phyloP scores from a whole-genome alignment of 2,329 filamentous ascomycete species.

The Fusarium praegraminearum region DNA sequence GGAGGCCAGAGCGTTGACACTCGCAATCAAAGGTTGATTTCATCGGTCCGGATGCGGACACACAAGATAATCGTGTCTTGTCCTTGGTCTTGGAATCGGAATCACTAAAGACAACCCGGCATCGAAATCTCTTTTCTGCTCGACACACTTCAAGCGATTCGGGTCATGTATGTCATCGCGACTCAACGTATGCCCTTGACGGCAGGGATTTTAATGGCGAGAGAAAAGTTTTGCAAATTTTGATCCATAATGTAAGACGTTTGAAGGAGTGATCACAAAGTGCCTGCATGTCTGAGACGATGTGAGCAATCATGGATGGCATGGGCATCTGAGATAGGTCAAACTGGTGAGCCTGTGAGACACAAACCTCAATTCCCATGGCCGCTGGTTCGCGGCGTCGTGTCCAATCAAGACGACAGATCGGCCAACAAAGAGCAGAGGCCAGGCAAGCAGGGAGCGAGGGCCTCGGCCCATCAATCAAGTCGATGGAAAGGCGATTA shows the following conservation, averaged over 20 bases:
- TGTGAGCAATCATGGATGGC: conserved; percentile 31
- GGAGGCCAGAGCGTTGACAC: conserved; percentile 37
- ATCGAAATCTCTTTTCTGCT: neutral
- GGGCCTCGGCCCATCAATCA: conserved; percentile 38
- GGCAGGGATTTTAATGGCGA: conserved; percentile 20
- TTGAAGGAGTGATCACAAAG: conserved; percentile 18
- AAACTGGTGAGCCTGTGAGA: conserved; percentile 29
- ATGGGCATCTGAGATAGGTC: conserved; percentile 40
- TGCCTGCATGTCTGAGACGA: conserved; percentile 44
- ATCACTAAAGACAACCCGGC: conserved; percentile 4
- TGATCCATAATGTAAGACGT: conserved; percentile 18
- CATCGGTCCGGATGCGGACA: conserved; percentile 28
- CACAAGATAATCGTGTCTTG: conserved; percentile 8
- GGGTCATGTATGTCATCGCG: conserved; percentile 11
- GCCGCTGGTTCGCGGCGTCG: conserved; percentile 9
- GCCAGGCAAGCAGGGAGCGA: conserved; percentile 30
- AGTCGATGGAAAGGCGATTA: conserved; percentile 22
- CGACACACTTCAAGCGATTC: conserved; percentile 7
- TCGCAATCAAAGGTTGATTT: conserved; percentile 41
- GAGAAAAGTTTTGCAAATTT: conserved; percentile 17
- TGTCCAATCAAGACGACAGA: conserved; percentile 34
- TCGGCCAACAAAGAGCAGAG: conserved; percentile 19
- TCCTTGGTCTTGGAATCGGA: neutral
- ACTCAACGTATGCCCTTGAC: conserved; percentile 13
- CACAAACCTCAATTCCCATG: conserved; percentile 1